A percentile compares a stretch with the other conserved stretches of the same genome.
Conservation (phyloP, 2,329 filamentous ascomycete species). For the Elsinoe ampelina region DNA sequence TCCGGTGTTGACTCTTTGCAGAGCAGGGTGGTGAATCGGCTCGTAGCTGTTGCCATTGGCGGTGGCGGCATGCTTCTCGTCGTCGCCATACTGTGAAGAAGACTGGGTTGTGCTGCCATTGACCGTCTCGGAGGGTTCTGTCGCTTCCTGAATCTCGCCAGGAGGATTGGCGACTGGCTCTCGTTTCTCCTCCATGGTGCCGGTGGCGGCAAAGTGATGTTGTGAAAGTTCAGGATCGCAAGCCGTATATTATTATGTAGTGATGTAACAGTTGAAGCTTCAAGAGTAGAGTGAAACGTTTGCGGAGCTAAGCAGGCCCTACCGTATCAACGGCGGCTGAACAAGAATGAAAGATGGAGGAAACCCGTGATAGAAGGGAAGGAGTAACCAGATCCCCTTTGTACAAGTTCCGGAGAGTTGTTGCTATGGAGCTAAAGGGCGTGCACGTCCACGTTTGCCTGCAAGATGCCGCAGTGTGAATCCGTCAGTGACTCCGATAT, state of each 20-base stretch:
- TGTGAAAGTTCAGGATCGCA: not conserved
- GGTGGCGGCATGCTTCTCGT: not conserved
- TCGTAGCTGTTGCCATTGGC: not conserved
- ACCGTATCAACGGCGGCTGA: not conserved
- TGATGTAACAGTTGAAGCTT: slow-evolving; percentile 9
- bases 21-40: slow-evolving; percentile 7
- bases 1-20: slow-evolving; percentile 27
- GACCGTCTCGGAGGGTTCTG: not conserved
- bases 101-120: slow-evolving; percentile 3
- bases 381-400: not conserved
- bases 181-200: slow-evolving; percentile 1
- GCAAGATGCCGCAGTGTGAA: not conserved
- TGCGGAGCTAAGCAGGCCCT: slow-evolving; percentile 2
- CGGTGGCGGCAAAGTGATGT: not conserved
- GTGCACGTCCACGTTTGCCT: not conserved
- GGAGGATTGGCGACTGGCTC: not conserved
- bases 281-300: slow-evolving; percentile 5
- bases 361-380: not conserved
- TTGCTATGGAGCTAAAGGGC: not conserved
- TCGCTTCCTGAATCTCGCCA: not conserved
- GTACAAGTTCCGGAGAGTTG: not conserved
- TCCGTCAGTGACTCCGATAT: slow-evolving; percentile 2
- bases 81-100: slow-evolving; percentile 2
- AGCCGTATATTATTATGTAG: not conserved
- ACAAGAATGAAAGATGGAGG: not conserved